Evolutionary conservation across 768 basidiomycete genomes (phyloP), one percentile per base, ranked within the genome.

Genomic region (Amanita rimosa): DNA sequence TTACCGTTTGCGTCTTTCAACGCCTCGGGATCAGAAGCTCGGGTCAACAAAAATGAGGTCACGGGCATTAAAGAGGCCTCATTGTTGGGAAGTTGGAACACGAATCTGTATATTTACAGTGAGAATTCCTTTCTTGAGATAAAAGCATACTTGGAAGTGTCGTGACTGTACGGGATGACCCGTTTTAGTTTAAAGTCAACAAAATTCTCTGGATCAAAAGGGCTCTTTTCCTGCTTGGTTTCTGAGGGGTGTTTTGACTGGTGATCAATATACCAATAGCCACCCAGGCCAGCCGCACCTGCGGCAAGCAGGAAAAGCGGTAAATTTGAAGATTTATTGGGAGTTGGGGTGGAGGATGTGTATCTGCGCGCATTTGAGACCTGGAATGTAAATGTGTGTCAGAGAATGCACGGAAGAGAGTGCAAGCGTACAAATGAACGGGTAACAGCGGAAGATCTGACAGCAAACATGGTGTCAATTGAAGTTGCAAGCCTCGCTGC

Each of bases 111-210:
- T 2, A 33, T 9, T 27, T 27, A 27, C 14, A 37, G 29, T 38
- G 34, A 19, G 13, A 26, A 22, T 26, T 11, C 3, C 40, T 14
- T 29, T 35, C 11, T 39, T 17, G 29, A 27, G 36, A 11, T 46
- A 33, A 43, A 35, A 37, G 55, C 74, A 49, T 54, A 92, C 80
- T 75, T 79, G 27, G 88, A 72, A 11, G 91, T 85, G 67, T 98
- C 96, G 76, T 97, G 85, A 76, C 96, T 98, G 74, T 95, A 96
- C 0, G 83, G 83, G 52, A 81, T 68, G 52, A 90, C 64, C 59
- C 80, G 78, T 64, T 85, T 85, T 58, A 98, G 78, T 61, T 80
- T 82, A 66, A 96, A 84, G 61, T 89, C 79, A 44, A 81, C 64
- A 58, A 83, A 90, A 54, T 82, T 78, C 50, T 86, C 67, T 6